These are phyloP conservation scores for Lathyrus aphaca DNA, from an alignment of 306 rosid species.

Conservation along the genomic window DNA sequence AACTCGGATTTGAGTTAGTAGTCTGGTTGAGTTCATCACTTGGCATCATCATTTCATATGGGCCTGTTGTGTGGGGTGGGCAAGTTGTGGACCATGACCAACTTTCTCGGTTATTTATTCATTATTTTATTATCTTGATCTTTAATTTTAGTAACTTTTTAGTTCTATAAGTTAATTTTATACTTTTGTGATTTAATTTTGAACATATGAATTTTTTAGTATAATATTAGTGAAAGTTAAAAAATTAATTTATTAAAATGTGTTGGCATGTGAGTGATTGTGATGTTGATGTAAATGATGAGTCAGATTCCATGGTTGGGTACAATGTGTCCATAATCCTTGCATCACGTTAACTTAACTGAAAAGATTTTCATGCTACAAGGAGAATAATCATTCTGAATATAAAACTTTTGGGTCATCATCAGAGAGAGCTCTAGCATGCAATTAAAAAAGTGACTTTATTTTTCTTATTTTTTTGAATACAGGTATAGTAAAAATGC, in stretches of 20 bases:
- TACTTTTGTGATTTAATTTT: conserved; percentile 14
- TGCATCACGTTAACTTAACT: conserved; percentile 36
- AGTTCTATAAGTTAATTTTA: background rate
- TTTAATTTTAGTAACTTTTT: conserved; percentile 1
- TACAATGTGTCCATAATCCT: conserved; percentile 33
- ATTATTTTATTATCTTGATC: conserved; percentile 26
- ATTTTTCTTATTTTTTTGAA: background rate
- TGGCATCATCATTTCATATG: conserved; percentile 37
- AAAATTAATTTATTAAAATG: conserved; percentile 1
- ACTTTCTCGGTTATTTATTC: conserved; percentile 22
- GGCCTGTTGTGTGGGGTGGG: conserved; percentile 32
- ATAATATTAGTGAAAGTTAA: conserved; percentile 6
- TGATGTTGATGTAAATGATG: conserved; percentile 38
- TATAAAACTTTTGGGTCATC: conserved; percentile 39
- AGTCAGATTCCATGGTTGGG: conserved; percentile 53
- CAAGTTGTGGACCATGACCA: conserved; percentile 39
- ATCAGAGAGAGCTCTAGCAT: conserved; percentile 36
- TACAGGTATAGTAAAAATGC: background rate
- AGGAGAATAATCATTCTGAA: conserved; percentile 41
- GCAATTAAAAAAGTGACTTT: conserved; percentile 11
- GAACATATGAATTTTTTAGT: background rate
- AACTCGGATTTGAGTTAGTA: conserved; percentile 36
- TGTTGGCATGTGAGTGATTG: conserved; percentile 42
- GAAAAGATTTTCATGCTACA: conserved; percentile 37
- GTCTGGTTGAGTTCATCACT: conserved; percentile 25